Conservation (phyloP, 768 basidiomycete species). For the Termitomyces sp. region DNA sequence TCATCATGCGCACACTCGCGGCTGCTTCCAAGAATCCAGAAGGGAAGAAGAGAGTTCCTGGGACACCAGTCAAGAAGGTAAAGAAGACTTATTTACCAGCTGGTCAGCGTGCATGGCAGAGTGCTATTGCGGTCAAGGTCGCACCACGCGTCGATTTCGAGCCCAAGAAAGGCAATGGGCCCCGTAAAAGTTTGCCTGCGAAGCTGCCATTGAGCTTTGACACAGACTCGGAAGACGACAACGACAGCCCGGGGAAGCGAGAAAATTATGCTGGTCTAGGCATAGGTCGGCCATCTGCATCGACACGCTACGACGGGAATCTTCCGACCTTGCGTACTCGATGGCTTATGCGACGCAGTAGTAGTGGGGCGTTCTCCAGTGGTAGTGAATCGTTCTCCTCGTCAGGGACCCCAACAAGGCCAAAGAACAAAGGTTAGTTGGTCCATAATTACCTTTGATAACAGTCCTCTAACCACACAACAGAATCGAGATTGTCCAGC, state of each 20-base stretch:
- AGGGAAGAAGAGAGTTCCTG: conserved; percentile 60
- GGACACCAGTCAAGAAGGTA: conserved; percentile 76
- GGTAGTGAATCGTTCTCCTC: conserved; percentile 61
- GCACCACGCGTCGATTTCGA: conserved; percentile 43
- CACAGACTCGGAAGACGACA: conserved; percentile 62
- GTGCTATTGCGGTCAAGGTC: conserved; percentile 68
- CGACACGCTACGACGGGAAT: conserved; percentile 20
- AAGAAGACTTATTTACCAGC: conserved; percentile 54
- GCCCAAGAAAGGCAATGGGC: conserved; percentile 41
- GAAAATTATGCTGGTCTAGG: conserved; percentile 61
- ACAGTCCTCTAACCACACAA: conserved; percentile 6
- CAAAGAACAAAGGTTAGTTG: conserved; percentile 41
- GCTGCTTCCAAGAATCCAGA: conserved; percentile 46
- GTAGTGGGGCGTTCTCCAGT: conserved; percentile 78
- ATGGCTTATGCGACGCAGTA: conserved; percentile 72
- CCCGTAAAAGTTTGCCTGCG: conserved; percentile 73
- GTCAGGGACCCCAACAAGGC: conserved; percentile 59
- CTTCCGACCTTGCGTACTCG: conserved; percentile 39
- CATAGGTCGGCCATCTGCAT: conserved; percentile 49
- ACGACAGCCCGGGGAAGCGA: conserved; percentile 61
- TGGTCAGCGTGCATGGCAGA: conserved; percentile 72
- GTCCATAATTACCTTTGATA: neutral
- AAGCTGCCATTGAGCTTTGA: conserved; percentile 31
- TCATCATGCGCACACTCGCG: conserved; percentile 66
- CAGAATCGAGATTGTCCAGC: conserved; percentile 39